These are phyloP conservation scores for Pseudomonodictys pantanalensis DNA, from an alignment of 495 filamentous ascomycete genomes.

Conservation along the genomic window DNA sequence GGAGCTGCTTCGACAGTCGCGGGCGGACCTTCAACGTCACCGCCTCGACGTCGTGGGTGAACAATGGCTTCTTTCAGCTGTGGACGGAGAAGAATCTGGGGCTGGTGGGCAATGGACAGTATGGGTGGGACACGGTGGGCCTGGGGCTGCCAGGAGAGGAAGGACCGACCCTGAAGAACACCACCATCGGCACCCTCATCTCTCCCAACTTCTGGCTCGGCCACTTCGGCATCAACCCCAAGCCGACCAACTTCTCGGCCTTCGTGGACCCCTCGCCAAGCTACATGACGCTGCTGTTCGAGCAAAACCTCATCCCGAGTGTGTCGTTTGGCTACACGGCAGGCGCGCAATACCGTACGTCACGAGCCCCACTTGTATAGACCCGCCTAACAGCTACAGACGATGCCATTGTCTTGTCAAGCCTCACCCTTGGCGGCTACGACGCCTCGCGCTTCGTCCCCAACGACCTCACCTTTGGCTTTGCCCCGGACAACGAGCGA, in stretches of 20 bases:
- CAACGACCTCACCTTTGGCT: conserved; percentile 49
- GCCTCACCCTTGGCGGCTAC: conserved; percentile 57
- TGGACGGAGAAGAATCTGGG: conserved; percentile 39
- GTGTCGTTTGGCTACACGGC: conserved; percentile 57
- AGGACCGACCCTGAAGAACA: conserved; percentile 47
- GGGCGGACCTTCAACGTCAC: conserved; percentile 30
- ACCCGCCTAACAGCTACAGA: conserved; percentile 34
- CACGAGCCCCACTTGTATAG: not conserved
- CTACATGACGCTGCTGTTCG: conserved; percentile 49
- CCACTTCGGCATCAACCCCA: conserved; percentile 54
- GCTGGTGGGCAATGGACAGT: conserved; percentile 44
- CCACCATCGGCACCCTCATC: conserved; percentile 49
- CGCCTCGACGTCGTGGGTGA: conserved; percentile 31
- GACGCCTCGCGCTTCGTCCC: conserved; percentile 51
- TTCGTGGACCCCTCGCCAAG: conserved; percentile 48
- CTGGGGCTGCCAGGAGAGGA: conserved; percentile 44
- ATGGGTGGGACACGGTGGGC: conserved; percentile 53
- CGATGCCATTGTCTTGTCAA: conserved; percentile 51
- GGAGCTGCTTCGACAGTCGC: conserved; percentile 18
- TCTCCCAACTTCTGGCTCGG: conserved; percentile 53
- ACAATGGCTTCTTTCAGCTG: conserved; percentile 34
- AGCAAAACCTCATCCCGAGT: conserved; percentile 50
- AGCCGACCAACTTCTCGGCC: conserved; percentile 49
- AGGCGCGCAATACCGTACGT: conserved; percentile 51
- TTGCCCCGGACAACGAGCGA: conserved; percentile 49